Conservation (phyloP, 306 rosid genomes). For the Boehmeria nivea region DNA sequence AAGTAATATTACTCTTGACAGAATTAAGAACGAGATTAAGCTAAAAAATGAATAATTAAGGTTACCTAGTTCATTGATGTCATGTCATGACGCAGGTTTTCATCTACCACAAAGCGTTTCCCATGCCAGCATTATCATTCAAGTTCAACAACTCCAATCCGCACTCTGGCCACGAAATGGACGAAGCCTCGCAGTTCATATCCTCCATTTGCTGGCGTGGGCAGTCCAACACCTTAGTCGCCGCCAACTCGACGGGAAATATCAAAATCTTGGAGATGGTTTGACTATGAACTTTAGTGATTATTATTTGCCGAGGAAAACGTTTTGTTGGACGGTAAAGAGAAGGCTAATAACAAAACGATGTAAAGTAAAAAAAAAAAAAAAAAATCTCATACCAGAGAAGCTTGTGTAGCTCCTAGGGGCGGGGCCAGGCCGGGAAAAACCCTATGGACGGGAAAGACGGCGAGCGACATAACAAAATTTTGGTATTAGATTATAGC, state of each 20-base stretch:
- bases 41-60: background rate
- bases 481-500: conserved; percentile 62
- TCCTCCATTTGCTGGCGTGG: conserved; percentile 95
- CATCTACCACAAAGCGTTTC: conserved; percentile 94
- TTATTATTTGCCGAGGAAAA: conserved; percentile 11
- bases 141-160: conserved; percentile 77
- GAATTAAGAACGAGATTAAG: no score
- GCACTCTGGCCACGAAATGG: conserved; percentile 61
- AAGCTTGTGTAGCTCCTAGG: conserved; percentile 28
- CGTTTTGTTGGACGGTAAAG: conserved; percentile 1
- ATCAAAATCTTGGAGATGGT: conserved; percentile 95
- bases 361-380: conserved; percentile 24
- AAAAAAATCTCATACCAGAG: conserved; percentile 25
- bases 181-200: conserved; percentile 67
- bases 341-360: background rate
- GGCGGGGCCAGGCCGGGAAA: background rate
- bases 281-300: conserved; percentile 22
- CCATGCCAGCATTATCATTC: conserved; percentile 89
- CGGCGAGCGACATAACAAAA: conserved; percentile 43
- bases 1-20: no score
- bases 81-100: no score
- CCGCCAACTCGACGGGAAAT: conserved; percentile 92
- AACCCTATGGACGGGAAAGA: conserved; percentile 32
- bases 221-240: conserved; percentile 72
- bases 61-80: background rate